Evolutionary conservation across 352 stramenopile genomes (phyloP).

Genomic region (Phytophthora tentaculata): DNA sequence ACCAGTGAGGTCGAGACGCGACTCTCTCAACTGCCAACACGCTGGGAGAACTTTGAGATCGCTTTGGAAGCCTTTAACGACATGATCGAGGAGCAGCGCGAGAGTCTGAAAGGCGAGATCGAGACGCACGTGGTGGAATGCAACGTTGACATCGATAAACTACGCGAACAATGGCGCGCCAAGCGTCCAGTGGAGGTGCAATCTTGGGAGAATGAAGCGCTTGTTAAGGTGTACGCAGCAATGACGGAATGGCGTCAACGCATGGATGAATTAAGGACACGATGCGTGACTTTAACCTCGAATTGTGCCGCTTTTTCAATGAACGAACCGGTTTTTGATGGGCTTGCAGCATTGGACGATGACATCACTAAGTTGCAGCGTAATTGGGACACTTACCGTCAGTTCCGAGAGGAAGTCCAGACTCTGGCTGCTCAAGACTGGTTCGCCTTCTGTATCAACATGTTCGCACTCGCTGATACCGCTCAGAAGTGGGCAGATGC

Average conservation of each 20-base stretch:
- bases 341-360: constrained; percentile 69
- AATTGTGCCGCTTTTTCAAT: constrained; percentile 93
- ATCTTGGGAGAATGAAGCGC: constrained; percentile 72
- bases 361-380: constrained; percentile 74
- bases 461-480: constrained; percentile 94
- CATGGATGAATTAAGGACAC: constrained; percentile 69
- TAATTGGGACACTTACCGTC: constrained; percentile 89
- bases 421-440: constrained; percentile 87
- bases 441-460: constrained; percentile 93
- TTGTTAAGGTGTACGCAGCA: constrained; percentile 82
- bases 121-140: constrained; percentile 90
- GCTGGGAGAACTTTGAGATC: constrained; percentile 95
- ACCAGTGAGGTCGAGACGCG: constrained; percentile 80
- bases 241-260: constrained; percentile 91
- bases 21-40: constrained; percentile 76
- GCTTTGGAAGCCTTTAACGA: constrained; percentile 95
- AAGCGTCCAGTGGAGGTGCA: constrained; percentile 87
- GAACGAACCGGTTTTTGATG: constrained; percentile 82
- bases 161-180: constrained; percentile 88
- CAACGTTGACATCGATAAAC: constrained; percentile 91
- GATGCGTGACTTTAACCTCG: constrained; percentile 60
- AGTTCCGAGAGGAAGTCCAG: constrained; percentile 86
- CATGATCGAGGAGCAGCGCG: constrained; percentile 95
- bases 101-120: constrained; percentile 90
- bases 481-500: constrained; percentile 89